Evolutionary conservation across 306 rosid species (phyloP).

Genomic region (Cucumis melo): DNA sequence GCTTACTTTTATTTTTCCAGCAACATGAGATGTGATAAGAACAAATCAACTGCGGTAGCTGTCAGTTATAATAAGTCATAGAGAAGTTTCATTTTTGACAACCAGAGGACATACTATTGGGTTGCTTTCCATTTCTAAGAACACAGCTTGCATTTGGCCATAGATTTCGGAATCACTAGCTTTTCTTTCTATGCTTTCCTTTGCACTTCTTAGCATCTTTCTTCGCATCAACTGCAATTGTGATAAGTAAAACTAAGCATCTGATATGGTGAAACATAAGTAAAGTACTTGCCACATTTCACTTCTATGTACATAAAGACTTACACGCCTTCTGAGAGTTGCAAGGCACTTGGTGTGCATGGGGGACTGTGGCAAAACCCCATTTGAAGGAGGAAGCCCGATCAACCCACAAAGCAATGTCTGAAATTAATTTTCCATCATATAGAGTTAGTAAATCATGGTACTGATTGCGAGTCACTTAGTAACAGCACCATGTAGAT

Average conservation of each 20-base stretch:
- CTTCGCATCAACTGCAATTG: conserved; percentile 39
- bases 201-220: conserved; percentile 74
- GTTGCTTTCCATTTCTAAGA: conserved; percentile 59
- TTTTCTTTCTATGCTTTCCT: conserved; percentile 51
- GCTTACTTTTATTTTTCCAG: neutral
- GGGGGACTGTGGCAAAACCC: conserved; percentile 90
- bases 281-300: neutral
- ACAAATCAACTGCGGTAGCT: neutral
- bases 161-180: conserved; percentile 68
- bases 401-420: conserved; percentile 75
- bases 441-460: neutral
- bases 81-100: neutral
- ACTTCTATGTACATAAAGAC: neutral
- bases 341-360: conserved; percentile 93
- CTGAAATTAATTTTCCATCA: conserved; percentile 25
- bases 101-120: conserved; percentile 23
- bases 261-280: neutral
- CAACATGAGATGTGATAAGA: neutral
- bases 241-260: neutral
- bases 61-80: neutral
- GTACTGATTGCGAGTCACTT: neutral
- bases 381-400: conserved; percentile 87
- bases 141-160: conserved; percentile 70
- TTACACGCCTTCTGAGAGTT: conserved; percentile 63
- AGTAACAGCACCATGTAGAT: neutral